Base-by-base conservation (phyloP, 2,329 filamentous ascomycete species). In the Colletotrichum sojae region DNA sequence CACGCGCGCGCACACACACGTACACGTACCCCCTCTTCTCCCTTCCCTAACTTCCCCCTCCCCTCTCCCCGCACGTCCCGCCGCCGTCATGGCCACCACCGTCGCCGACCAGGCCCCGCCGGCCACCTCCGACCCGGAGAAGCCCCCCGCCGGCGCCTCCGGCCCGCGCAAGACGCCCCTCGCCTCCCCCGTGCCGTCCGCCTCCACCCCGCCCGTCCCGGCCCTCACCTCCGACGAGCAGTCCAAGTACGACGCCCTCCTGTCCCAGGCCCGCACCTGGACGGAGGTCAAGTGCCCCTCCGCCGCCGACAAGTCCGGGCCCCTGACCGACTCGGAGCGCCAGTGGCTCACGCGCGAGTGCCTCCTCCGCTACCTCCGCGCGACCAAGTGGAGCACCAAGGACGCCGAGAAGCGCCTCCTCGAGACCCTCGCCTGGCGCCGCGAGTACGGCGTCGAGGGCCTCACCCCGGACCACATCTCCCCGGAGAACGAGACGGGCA, bases 281-380 rank as follows among this genome's bases (percentile, higher is more conserved):
- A 89, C 87, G 13, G 89, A 90, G 10, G 82, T 97, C 27, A 90
- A 89, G 40, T 69, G 66, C 62, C 36, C 88, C 48, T 89, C 90
- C 20, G 76, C 83, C 6, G 87, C 88, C 62, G 91, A 80, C 71
- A 85, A 86, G 70, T 86, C 79, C 9, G 88, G 89, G 2, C 90
- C 93, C 2, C 82, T 98, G 67, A 90, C 89, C 58, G 94, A 97
- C 67, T 83, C 85, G 58, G 96, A 99, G 82, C 92, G 90, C 76
- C 90, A 96, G 83, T 99, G 94, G 90, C 87, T 99, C 73, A 97
- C 95, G 13, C 90, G 91, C 73, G 96, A 99, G 79, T 98, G 95
- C 78, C 87, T 99, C 16, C 86, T 98, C 48, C 92, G 96, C 74
- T 99, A 97, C 79, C 90, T 99, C 36, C 92, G 95, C 69, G 96